Evolutionary conservation across 768 basidiomycete genomes (phyloP).

Genomic region (Boletus tylopilopsis): DNA sequence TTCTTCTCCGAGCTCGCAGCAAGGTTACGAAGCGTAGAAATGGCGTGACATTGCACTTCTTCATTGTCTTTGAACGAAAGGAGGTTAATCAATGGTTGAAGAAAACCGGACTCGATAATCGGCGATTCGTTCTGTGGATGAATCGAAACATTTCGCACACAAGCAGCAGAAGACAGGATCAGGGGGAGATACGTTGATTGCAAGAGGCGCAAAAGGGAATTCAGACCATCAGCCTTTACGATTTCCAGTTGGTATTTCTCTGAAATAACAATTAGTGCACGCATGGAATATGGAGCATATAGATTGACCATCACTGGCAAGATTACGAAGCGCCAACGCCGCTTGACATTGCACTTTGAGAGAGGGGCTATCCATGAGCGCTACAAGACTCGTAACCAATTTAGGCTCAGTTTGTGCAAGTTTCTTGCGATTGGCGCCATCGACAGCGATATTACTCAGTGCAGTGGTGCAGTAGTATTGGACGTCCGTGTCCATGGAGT

Average conservation of each 20-base stretch:
- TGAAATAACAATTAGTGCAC: conserved; percentile 30
- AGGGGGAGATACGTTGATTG: conserved; percentile 97
- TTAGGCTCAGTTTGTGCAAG: conserved; percentile 92
- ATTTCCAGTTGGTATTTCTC: conserved; percentile 99
- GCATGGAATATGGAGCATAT: conserved; percentile 13
- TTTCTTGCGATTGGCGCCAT: conserved; percentile 92
- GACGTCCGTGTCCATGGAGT: conserved; percentile 97
- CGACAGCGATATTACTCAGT: conserved; percentile 96
- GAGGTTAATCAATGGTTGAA: conserved; percentile 92
- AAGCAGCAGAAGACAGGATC: conserved; percentile 96
- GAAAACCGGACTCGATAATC: conserved; percentile 97
- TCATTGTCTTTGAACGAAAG: conserved; percentile 99
- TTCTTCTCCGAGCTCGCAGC: conserved; percentile 98
- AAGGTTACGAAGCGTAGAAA: conserved; percentile 93
- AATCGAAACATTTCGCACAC: conserved; percentile 98
- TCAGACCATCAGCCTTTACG: conserved; percentile 91
- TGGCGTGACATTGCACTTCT: conserved; percentile 99
- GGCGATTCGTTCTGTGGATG: conserved; percentile 98
- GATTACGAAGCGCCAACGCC: conserved; percentile 90
- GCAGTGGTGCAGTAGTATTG: conserved; percentile 99
- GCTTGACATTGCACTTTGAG: conserved; percentile 99
- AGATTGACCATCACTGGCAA: conserved; percentile 86
- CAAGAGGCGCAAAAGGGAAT: conserved; percentile 87
- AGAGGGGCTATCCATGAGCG: conserved; percentile 95
- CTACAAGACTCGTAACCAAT: conserved; percentile 88